Conservation (phyloP, 148 eudicot species). For the Chenopodium formosanum region DNA sequence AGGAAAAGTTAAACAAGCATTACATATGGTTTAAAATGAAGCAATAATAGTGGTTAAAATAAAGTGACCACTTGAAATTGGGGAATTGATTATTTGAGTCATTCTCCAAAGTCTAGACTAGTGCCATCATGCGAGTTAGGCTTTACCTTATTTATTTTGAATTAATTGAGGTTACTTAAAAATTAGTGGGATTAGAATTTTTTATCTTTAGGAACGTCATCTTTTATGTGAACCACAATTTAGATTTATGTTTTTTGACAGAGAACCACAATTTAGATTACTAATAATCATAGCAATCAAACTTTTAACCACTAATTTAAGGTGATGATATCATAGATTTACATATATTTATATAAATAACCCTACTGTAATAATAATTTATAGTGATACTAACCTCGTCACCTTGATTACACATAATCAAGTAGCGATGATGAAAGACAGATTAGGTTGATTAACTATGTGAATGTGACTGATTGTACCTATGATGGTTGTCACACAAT, state of each 20-base stretch:
- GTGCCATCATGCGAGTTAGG: neutral
- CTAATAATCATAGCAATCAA: slow-evolving; percentile 1
- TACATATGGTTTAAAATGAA: neutral
- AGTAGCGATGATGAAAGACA: no score
- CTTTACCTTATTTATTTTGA: neutral
- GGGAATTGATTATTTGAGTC: neutral
- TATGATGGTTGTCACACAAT: no score
- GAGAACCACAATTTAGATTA: slow-evolving; percentile 26
- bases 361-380: neutral
- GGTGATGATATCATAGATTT: neutral
- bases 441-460: no score
- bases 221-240: slow-evolving; percentile 22
- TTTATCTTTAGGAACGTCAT: neutral
- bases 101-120: neutral
- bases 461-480: no score
- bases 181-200: neutral
- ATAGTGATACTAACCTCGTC: neutral
- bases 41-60: neutral
- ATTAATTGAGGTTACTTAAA: neutral
- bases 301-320: slow-evolving; percentile 18
- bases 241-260: neutral
- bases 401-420: no score
- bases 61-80: neutral
- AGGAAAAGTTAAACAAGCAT: neutral
- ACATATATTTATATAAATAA: neutral